Base-by-base conservation (phyloP, 331 rosid genomes). In the Rhamnella rubrinervis region DNA sequence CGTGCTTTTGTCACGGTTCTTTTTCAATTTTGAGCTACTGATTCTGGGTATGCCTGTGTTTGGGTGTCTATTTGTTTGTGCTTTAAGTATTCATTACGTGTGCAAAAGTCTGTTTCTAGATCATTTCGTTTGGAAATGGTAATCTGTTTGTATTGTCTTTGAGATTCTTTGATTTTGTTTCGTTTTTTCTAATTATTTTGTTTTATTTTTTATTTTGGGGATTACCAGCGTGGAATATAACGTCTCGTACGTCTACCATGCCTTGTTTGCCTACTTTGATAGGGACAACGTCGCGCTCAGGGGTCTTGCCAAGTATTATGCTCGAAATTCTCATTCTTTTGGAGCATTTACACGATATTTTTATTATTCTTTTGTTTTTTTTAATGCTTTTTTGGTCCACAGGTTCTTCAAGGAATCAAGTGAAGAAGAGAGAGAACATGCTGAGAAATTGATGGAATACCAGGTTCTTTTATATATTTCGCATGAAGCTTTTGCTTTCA, bases 281-380 rank as follows among this genome's bases (percentile, higher is more conserved):
- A 80, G 97, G 78, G 97, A 92, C 71, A 89, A 89, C 74, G 97
- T 89, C 1, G 97, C 97, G 31, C 89, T 92, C 63, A 89, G 71
- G 90, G 97, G 97, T 66, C 82, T 92, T 55, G 97, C 97, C 69
- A 84, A 82, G 96, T 91, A 82, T 71, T 51, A 55, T 56, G 65
- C 40, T 21, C 18, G 59, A 23, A 53, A 40, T 61, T 38, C 6
- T 15, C 17, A 2, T 25, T 12, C 50, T 40, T 4, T 11, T 16
- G 46, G 19, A 1, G 16, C 28, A 4, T 16, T 62, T 21, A 28
- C 6, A n/a, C 4, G 17, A 15, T 2, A 38, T 25, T 68, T 47
- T 52, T 5, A 44, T 8, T 50, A 21, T 0, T 62, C 23, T 74
- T 39, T 14, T 11, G n/a, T 59, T 0, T 13, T 1, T 61, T 63